phyloP scores from a whole-genome alignment of 2,329 filamentous ascomycete genomes.

The Pseudohalonectria lignicola region DNA sequence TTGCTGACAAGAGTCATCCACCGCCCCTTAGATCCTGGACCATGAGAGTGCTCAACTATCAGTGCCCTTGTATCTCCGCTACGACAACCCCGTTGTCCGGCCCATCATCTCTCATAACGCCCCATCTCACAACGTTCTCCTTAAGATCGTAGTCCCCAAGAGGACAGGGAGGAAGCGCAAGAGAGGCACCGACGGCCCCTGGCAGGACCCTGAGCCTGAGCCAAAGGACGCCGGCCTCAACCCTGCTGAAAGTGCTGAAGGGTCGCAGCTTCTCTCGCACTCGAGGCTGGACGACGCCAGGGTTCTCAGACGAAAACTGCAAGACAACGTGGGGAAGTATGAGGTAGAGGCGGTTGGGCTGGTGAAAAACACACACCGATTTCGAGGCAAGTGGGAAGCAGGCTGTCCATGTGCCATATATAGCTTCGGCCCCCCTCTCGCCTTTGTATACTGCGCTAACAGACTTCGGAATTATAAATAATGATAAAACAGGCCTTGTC shows the following conservation, averaged over 20 bases:
- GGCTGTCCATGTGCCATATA: no score
- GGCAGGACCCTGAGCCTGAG: constrained; percentile 34
- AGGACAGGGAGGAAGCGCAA: constrained; percentile 80
- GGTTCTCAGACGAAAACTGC: constrained; percentile 49
- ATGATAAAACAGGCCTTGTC: constrained; percentile 44
- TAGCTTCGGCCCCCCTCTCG: no score
- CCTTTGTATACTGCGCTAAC: no score
- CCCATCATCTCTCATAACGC: constrained; percentile 69
- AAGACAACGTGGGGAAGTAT: constrained; percentile 60
- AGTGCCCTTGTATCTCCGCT: constrained; percentile 64
- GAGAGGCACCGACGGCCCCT: constrained; percentile 61
- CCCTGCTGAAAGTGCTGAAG: not conserved
- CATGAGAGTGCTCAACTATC: constrained; percentile 32
- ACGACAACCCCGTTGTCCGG: constrained; percentile 67
- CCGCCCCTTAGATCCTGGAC: constrained; percentile 36
- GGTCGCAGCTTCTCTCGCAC: not conserved
- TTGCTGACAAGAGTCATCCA: no score
- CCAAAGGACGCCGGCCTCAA: not conserved
- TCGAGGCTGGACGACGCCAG: constrained; percentile 33
- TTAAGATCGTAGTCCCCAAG: constrained; percentile 80
- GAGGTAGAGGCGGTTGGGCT: constrained; percentile 58
- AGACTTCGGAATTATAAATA: not conserved
- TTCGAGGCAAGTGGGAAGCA: constrained; percentile 54
- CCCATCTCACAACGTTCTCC: constrained; percentile 68
- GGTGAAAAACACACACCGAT: constrained; percentile 74